These are phyloP conservation scores for Obelidium mucronatum DNA, from an alignment of 192 early-diverging fungal species.

Conservation along the genomic window DNA sequence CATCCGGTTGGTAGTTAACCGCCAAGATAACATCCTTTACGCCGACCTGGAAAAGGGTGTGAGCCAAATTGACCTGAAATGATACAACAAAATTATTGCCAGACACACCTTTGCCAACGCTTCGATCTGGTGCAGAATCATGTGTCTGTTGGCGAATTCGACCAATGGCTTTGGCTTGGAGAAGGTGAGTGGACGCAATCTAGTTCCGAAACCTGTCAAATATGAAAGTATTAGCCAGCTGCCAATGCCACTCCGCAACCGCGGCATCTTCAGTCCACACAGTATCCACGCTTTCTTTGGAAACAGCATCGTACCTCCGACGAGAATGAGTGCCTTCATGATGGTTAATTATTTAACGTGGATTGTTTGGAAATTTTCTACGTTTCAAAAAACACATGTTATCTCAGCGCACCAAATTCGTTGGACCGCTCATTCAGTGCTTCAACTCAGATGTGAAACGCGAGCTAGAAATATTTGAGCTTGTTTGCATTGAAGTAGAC, in stretches of 20 bases:
- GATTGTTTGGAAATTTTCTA: too few species aligned
- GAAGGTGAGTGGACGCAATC: slow-evolving; percentile 96
- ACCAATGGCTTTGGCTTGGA: slow-evolving; percentile 98
- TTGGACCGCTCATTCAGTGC: not conserved
- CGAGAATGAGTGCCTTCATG: slow-evolving; percentile 69
- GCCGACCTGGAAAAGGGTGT: slow-evolving; percentile 74
- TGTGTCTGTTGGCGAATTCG: slow-evolving; percentile 99
- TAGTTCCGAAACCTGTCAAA: slow-evolving; percentile 97
- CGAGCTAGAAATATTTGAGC: not conserved
- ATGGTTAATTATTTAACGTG: too few species aligned
- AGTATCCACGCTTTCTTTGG: too few species aligned
- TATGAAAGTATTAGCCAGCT: too few species aligned
- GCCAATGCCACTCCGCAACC: too few species aligned
- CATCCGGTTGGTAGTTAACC: slow-evolving; percentile 98
- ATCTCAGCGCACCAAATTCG: too few species aligned
- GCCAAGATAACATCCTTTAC: slow-evolving; percentile 98
- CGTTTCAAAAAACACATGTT: too few species aligned
- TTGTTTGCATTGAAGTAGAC: not conserved
- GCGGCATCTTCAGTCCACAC: too few species aligned
- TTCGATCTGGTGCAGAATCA: slow-evolving; percentile 99
- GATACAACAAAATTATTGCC: not conserved
- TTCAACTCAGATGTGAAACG: not conserved
- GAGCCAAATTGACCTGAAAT: not conserved
- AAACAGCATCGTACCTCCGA: slow-evolving; percentile 49
- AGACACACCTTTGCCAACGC: slow-evolving; percentile 87